phyloP scores from a whole-genome alignment of 2,329 filamentous ascomycete genomes.

The Colletotrichum plurivorum region DNA sequence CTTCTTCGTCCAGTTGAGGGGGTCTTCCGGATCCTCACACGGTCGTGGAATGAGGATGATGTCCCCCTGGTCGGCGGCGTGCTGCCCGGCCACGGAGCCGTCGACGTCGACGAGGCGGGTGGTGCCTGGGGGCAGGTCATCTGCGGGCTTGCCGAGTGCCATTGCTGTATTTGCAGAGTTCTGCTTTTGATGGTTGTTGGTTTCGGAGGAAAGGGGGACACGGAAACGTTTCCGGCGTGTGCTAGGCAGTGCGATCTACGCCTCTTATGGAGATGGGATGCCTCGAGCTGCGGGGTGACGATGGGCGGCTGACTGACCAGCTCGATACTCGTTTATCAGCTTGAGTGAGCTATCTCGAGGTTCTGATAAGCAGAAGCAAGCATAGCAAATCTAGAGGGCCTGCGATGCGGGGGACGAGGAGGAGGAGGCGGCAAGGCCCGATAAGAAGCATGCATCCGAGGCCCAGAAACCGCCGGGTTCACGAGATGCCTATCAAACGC shows the following conservation, averaged over 20 bases:
- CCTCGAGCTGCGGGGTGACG: neutral
- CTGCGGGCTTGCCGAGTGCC: neutral
- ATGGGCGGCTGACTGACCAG: neutral
- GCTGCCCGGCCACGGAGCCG: constrained; percentile 20
- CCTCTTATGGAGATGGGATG: neutral
- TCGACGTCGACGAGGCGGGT: constrained; percentile 30
- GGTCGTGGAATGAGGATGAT: constrained; percentile 45
- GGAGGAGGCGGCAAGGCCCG: neutral
- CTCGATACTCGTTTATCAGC: neutral
- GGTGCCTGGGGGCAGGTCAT: constrained; percentile 18
- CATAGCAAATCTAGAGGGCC: neutral
- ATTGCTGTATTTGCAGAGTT: neutral
- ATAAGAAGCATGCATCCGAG: constrained; percentile 3
- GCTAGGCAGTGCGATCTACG: neutral
- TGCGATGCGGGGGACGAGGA: constrained; percentile 3
- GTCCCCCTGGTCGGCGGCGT: constrained; percentile 34
- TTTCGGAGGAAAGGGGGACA: neutral
- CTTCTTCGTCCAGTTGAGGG: constrained; percentile 45
- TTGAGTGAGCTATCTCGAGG: neutral
- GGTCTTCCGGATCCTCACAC: constrained; percentile 45
- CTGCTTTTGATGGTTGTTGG: neutral
- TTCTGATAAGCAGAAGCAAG: constrained; percentile 11
- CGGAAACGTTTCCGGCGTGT: too few species aligned
- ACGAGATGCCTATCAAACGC: constrained; percentile 2
- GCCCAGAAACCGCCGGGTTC: neutral